These are phyloP conservation scores for Hymenoscyphus occultus DNA, from an alignment of 2,329 filamentous ascomycete genomes.

Conservation along the genomic window DNA sequence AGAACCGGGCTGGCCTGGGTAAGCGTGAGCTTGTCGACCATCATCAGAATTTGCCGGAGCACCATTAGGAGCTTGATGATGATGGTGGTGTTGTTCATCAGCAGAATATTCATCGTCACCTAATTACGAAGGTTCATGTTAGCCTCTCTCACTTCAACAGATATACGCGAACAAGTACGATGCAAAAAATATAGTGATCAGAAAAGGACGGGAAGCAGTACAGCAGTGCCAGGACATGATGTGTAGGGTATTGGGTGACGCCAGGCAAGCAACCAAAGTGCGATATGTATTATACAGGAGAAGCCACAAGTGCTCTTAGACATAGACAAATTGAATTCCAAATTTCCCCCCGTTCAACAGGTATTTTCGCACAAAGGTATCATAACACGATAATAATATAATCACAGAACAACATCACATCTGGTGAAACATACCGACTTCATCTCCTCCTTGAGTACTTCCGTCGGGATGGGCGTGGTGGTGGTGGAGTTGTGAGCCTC, in stretches of 20 bases:
- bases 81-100: slow-evolving; percentile 65
- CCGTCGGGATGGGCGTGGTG: slow-evolving; percentile 71
- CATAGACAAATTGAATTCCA: slow-evolving; percentile 22
- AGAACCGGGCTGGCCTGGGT: slow-evolving; percentile 62
- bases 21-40: slow-evolving; percentile 71
- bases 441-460: slow-evolving; percentile 63
- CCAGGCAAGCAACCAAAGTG: slow-evolving; percentile 33
- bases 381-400: slow-evolving; percentile 36
- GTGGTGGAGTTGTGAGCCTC: slow-evolving; percentile 62
- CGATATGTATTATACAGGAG: slow-evolving; percentile 39
- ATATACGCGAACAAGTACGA: slow-evolving; percentile 25
- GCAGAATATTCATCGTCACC: slow-evolving; percentile 59
- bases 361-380: slow-evolving; percentile 35
- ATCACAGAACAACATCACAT: slow-evolving; percentile 58
- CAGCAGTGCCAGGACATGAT: slow-evolving; percentile 32
- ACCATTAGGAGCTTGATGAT: slow-evolving; percentile 58
- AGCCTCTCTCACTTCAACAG: slow-evolving; percentile 35
- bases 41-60: slow-evolving; percentile 57
- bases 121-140: slow-evolving; percentile 38
- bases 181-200: slow-evolving; percentile 4
- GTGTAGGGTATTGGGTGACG: slow-evolving; percentile 28
- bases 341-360: slow-evolving; percentile 28
- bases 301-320: slow-evolving; percentile 27
- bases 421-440: slow-evolving; percentile 95
- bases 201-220: slow-evolving; percentile 24